Evolutionary conservation across 305 asterid genomes (phyloP).

Genomic region (Rubia occidens): DNA sequence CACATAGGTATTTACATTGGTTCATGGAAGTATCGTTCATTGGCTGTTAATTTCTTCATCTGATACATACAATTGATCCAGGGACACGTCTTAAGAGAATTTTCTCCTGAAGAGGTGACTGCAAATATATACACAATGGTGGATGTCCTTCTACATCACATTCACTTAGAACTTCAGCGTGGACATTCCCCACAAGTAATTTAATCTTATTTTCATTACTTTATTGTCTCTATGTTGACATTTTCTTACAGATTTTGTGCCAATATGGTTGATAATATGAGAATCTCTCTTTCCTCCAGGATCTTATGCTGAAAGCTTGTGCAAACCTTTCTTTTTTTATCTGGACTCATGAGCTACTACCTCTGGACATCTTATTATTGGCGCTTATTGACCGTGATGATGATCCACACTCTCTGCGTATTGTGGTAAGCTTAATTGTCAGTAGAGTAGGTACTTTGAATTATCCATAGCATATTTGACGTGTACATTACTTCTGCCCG

Average conservation of each 20-base stretch:
- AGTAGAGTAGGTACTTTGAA: not conserved
- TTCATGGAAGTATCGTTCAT: not conserved
- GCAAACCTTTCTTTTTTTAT: constrained; percentile 72
- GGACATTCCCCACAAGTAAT: constrained; percentile 87
- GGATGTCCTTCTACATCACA: constrained; percentile 84
- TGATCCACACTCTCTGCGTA: constrained; percentile 85
- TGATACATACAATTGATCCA: constrained; percentile 25
- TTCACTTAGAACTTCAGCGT: constrained; percentile 74
- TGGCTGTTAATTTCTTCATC: constrained; percentile 3
- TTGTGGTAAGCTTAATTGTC: constrained; percentile 55
- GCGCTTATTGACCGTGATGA: constrained; percentile 95
- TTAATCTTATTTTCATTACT: constrained; percentile 11
- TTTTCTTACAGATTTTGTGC: not conserved
- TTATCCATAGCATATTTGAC: not conserved
- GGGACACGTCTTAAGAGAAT: constrained; percentile 89
- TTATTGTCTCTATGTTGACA: constrained; percentile 11
- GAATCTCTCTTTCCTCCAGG: constrained; percentile 50
- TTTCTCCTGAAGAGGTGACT: constrained; percentile 99
- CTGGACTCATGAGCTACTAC: constrained; percentile 93
- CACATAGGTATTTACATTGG: not conserved
- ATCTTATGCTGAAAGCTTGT: constrained; percentile 77
- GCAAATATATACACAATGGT: constrained; percentile 90
- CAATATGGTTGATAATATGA: not conserved
- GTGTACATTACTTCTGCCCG: not conserved
- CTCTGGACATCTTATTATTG: constrained; percentile 77